These are phyloP conservation scores for Gracilariopsis chorda DNA, from an alignment of 23 red algal species.

Conservation along the genomic window DNA sequence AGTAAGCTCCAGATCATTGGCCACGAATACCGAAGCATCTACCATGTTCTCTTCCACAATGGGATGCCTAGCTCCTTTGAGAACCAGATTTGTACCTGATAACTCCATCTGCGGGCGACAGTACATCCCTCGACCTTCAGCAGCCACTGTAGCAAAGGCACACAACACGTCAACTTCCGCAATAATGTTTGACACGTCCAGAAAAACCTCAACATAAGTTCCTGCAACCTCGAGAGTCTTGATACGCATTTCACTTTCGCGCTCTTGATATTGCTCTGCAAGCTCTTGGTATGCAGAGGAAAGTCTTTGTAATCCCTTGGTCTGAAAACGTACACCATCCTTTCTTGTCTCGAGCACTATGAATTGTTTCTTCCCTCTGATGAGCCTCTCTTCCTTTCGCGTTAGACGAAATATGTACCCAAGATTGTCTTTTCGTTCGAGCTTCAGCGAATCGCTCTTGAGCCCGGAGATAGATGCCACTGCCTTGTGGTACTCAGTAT, in stretches of 20 bases:
- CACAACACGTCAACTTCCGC: slow-evolving; percentile 87
- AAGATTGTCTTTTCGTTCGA: slow-evolving; percentile 84
- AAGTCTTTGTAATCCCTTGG: slow-evolving; percentile 33
- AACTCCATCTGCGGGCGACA: slow-evolving; percentile 27
- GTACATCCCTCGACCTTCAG: slow-evolving; percentile 35
- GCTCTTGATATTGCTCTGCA: slow-evolving; percentile 56
- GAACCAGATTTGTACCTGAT: slow-evolving; percentile 52
- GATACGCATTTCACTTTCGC: slow-evolving; percentile 58
- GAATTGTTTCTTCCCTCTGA: slow-evolving; percentile 78
- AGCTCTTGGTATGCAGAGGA: slow-evolving; percentile 59
- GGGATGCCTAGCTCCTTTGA: slow-evolving; percentile 77
- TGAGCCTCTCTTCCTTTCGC: slow-evolving; percentile 86
- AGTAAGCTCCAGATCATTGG: slow-evolving; percentile 80
- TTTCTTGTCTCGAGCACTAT: slow-evolving; percentile 89
- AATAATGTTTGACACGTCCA: slow-evolving; percentile 42
- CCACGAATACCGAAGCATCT: slow-evolving; percentile 70
- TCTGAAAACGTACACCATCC: slow-evolving; percentile 95
- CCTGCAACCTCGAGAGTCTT: slow-evolving; percentile 81
- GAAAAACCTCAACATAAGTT: slow-evolving; percentile 75
- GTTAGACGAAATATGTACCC: slow-evolving; percentile 93
- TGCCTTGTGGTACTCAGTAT: slow-evolving; percentile 55
- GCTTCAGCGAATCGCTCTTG: slow-evolving; percentile 79
- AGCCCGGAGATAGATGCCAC: slow-evolving; percentile 4
- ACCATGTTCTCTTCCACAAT: slow-evolving; percentile 89
- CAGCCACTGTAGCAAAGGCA: slow-evolving; percentile 77